Conservation (phyloP, 257 asterid species). For the Nicotiana attenuata region DNA sequence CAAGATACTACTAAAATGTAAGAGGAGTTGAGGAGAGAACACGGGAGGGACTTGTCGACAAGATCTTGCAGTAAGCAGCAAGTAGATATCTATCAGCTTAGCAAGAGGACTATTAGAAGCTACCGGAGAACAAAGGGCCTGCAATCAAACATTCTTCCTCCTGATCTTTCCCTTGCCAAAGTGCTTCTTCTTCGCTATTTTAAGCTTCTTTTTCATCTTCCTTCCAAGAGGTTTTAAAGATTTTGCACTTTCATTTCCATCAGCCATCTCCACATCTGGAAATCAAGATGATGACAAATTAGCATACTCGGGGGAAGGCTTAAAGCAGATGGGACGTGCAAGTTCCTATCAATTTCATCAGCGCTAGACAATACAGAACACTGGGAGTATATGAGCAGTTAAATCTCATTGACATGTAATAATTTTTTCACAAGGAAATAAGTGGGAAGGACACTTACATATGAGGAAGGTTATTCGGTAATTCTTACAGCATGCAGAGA, state of each 20-base stretch:
- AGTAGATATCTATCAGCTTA: not conserved
- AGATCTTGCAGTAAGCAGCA: not conserved
- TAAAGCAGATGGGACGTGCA: not conserved
- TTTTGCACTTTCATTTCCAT: slow-evolving; percentile 25
- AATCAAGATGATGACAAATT: not conserved
- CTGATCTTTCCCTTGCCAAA: slow-evolving; percentile 78
- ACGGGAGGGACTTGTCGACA: not conserved
- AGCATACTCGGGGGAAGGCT: not conserved
- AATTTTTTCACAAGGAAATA: not conserved
- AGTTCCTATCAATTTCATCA: not conserved
- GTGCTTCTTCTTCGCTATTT: slow-evolving; percentile 54
- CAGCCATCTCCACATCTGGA: slow-evolving; percentile 63
- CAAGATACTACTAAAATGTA: not conserved
- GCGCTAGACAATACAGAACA: not conserved
- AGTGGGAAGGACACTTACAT: not conserved
- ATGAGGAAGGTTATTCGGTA: not conserved
- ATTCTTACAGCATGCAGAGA: not conserved
- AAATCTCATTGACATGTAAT: not conserved
- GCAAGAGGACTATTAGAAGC: not conserved
- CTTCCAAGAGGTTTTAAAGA: slow-evolving; percentile 70
- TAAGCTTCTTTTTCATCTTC: slow-evolving; percentile 80
- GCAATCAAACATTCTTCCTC: slow-evolving; percentile 44
- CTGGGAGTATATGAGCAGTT: not conserved
- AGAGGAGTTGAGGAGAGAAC: not conserved
- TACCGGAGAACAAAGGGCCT: not conserved